Base-by-base conservation (phyloP, 2,329 filamentous ascomycete species). In the Lachnellula occidentalis region DNA sequence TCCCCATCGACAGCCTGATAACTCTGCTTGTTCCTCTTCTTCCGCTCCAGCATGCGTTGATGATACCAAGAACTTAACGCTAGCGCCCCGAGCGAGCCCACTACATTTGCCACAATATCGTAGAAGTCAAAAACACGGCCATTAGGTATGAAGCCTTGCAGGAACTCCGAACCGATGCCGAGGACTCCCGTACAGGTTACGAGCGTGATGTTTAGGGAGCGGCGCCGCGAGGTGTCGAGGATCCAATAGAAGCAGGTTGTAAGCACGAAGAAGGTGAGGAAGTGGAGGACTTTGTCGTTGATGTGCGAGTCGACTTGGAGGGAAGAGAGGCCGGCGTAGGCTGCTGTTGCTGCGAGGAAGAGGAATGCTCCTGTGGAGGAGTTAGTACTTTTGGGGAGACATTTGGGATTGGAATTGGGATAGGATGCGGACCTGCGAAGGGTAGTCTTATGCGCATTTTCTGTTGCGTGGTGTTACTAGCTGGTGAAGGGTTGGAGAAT, bases 191-290 rank as follows among this genome's bases (percentile, higher is more conserved):
- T 95, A 74, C 90, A 95, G 57, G 90, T 78, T 21, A 90, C 70
- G 24, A 96, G 75, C 14, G 92, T 95, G 61, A 96, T 75, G 72
- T 99, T 87, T 48, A 96, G 76, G 19, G 85, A 87, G 63, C 92
- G 88, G 50, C 92, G 86, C 59, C 94, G 88, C 59, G 85, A 87
- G 50, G 91, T 95, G 71, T 99, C 94, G 65, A 96, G 74, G 69
- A 96, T 88, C 91, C 94, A 99, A 82, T 99, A 99, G 79, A 97
- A 97, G 63, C 81, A 75, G 61, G 88, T 73, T 15, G 92, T 96
- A 51, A 99, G 80, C 62, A 90, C 69, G 78, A 97, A 96, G 77
- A 99, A 97, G 65, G 88, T 92, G 55, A 91, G 58, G 64, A 88
- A 79, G 73, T 97, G 94, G 27, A 97, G 80, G 66, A 88, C 76